Evolutionary conservation across 305 asterid genomes (phyloP).

Genomic region (Andrographis paniculata): DNA sequence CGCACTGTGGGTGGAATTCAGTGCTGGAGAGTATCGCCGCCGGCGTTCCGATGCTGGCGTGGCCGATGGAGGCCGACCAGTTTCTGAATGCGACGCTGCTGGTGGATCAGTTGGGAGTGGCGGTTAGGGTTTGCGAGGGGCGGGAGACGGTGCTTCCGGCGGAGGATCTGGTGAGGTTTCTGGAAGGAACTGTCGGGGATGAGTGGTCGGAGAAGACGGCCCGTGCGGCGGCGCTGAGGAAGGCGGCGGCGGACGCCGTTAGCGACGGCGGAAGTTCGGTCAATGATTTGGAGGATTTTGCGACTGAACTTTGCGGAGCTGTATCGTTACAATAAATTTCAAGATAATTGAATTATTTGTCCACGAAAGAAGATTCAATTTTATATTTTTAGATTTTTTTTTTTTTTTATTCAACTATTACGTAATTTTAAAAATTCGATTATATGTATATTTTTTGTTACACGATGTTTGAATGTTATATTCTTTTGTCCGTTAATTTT

Average conservation of each 20-base stretch:
- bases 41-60: slow-evolving; percentile 61
- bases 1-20: slow-evolving; percentile 84
- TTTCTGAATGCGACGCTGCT: slow-evolving; percentile 46
- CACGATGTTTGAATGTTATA: no score
- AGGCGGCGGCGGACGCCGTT: slow-evolving; percentile 30
- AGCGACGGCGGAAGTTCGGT: slow-evolving; percentile 30
- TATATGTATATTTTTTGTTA: no score
- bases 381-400: no score
- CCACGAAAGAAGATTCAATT: no score
- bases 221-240: slow-evolving; percentile 31
- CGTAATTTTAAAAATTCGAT: no score
- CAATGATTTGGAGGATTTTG: slow-evolving; percentile 27
- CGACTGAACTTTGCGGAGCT: no score
- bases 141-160: slow-evolving; percentile 30
- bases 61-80: slow-evolving; percentile 91
- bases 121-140: slow-evolving; percentile 55
- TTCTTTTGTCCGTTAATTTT: no score
- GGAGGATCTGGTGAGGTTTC: slow-evolving; percentile 21
- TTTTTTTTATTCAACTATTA: no score
- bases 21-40: slow-evolving; percentile 40
- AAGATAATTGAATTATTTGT: no score
- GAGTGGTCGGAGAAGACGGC: slow-evolving; percentile 33
- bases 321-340: no score
- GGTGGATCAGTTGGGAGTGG: slow-evolving; percentile 51
- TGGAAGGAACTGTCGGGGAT: slow-evolving; percentile 20